Conservation (phyloP, 106 monocot genomes). For the Platanthera zijinensis region DNA sequence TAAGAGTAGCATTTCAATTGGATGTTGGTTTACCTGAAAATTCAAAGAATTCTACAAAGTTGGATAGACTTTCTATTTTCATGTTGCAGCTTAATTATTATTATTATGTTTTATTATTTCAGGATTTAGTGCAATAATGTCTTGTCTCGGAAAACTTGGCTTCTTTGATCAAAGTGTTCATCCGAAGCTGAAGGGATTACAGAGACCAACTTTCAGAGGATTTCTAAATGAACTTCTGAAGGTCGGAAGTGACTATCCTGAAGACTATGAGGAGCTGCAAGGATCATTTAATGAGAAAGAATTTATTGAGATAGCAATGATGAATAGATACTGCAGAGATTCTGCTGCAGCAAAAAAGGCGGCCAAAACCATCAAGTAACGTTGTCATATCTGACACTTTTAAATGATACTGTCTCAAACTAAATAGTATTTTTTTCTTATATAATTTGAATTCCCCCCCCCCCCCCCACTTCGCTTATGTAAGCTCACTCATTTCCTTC, state of each 20-base stretch:
- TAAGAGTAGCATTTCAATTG: too few relatives aligned
- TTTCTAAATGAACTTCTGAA: conserved; percentile 61
- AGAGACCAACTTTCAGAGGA: conserved; percentile 44
- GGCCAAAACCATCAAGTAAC: conserved; percentile 67
- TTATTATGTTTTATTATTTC: conserved; percentile 7
- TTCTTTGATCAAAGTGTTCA: conserved; percentile 60
- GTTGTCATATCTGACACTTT: neutral
- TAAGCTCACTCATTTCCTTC: too few relatives aligned
- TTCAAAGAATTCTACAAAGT: too few relatives aligned
- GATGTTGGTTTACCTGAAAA: too few relatives aligned
- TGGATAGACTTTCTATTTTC: neutral
- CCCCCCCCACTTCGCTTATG: too few relatives aligned
- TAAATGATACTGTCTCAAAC: neutral
- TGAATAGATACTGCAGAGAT: conserved; percentile 58
- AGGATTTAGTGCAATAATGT: conserved; percentile 96
- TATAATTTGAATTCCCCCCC: neutral
- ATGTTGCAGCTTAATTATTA: neutral
- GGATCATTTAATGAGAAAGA: conserved; percentile 34
- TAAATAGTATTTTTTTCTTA: neutral
- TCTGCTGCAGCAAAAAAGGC: conserved; percentile 47
- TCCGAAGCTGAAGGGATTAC: conserved; percentile 46
- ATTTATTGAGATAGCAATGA: conserved; percentile 37
- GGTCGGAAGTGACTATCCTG: neutral
- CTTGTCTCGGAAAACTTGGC: conserved; percentile 74
- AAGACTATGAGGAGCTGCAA: neutral